phyloP scores from a whole-genome alignment of 495 filamentous ascomycete genomes.

The Margaritispora aquatica region DNA sequence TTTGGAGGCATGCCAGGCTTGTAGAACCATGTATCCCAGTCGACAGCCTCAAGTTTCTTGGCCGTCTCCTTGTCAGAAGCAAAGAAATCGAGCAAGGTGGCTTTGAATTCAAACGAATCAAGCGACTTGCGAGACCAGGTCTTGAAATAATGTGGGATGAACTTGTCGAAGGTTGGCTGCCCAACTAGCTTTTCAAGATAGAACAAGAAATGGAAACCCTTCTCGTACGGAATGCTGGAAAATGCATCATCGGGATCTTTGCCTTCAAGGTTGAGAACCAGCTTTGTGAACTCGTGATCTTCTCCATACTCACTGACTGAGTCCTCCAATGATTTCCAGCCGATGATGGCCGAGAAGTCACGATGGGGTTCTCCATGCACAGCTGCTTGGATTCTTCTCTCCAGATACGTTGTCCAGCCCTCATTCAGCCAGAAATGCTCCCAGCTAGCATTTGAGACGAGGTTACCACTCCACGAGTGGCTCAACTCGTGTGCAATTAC shows the following conservation, averaged over 20 bases:
- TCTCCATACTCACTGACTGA: slow-evolving; percentile 68
- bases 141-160: slow-evolving; percentile 93
- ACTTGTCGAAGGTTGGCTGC: slow-evolving; percentile 81
- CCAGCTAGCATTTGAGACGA: slow-evolving; percentile 87
- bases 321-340: slow-evolving; percentile 63
- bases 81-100: slow-evolving; percentile 82
- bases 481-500: slow-evolving; percentile 93
- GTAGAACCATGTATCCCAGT: slow-evolving; percentile 89
- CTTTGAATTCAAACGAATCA: slow-evolving; percentile 88
- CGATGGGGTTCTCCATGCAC: slow-evolving; percentile 77
- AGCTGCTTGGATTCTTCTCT: slow-evolving; percentile 63
- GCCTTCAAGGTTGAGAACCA: slow-evolving; percentile 78
- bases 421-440: slow-evolving; percentile 98
- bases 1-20: slow-evolving; percentile 80
- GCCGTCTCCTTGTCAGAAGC: slow-evolving; percentile 55
- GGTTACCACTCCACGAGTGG: slow-evolving; percentile 90
- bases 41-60: slow-evolving; percentile 59
- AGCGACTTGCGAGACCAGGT: slow-evolving; percentile 73
- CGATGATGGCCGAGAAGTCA: slow-evolving; percentile 90
- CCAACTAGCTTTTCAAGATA: slow-evolving; percentile 80
- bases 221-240: slow-evolving; percentile 75
- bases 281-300: slow-evolving; percentile 87
- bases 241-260: slow-evolving; percentile 95
- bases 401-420: slow-evolving; percentile 92
- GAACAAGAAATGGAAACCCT: slow-evolving; percentile 75